Evolutionary conservation across 139 green algal species (phyloP).

Genomic region (Zygnema circumcarinatum): DNA sequence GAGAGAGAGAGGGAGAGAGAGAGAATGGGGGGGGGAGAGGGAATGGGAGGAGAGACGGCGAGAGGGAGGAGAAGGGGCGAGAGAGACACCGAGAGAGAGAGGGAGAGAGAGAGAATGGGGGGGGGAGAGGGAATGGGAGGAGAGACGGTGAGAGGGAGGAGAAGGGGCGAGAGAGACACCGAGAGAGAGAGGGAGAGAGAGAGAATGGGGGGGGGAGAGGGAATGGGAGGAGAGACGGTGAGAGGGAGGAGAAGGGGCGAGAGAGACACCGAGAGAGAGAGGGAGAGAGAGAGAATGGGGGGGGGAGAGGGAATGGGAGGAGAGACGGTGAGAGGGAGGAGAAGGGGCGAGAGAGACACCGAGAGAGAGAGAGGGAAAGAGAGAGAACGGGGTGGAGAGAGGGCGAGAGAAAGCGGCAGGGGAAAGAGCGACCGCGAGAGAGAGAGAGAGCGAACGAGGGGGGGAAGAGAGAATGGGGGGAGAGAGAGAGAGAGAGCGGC

Average conservation of each 20-base stretch:
- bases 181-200: background rate
- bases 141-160: background rate
- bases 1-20: background rate
- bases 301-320: too few relatives aligned
- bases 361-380: background rate
- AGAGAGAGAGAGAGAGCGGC: background rate
- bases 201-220: background rate
- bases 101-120: background rate
- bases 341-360: background rate
- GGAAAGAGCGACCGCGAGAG: background rate
- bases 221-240: background rate
- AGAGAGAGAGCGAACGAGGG: background rate
- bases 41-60: too few relatives aligned
- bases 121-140: background rate
- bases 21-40: background rate
- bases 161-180: background rate
- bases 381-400: background rate
- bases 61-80: background rate
- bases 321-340: too few relatives aligned
- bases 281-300: background rate
- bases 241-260: background rate
- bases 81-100: background rate
- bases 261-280: background rate
- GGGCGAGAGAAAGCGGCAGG: background rate
- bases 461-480: background rate